Conservation (phyloP, 1,139 yeast genomes). For the Pichia cactophila region DNA sequence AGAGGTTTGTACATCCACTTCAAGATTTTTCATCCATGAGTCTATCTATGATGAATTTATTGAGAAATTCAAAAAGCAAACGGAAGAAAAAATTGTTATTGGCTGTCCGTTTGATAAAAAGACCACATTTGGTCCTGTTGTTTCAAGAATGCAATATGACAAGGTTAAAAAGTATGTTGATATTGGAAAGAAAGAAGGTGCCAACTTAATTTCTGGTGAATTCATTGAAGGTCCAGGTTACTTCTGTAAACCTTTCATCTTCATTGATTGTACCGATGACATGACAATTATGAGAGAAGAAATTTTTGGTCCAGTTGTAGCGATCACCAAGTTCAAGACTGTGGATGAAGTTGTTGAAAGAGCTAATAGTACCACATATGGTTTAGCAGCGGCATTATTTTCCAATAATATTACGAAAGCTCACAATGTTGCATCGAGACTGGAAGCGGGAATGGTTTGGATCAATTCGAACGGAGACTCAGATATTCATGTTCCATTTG, state of each 20-base stretch:
- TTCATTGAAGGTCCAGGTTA: slow-evolving; percentile 52
- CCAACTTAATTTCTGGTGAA: slow-evolving; percentile 53
- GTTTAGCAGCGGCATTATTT: slow-evolving; percentile 70
- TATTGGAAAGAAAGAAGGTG: slow-evolving; percentile 46
- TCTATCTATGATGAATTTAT: slow-evolving; percentile 43
- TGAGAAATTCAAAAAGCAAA: slow-evolving; percentile 30
- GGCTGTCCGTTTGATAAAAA: slow-evolving; percentile 70
- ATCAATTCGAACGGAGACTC: slow-evolving; percentile 78
- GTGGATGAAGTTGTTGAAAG: slow-evolving; percentile 52
- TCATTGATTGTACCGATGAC: slow-evolving; percentile 61
- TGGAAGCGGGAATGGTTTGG: slow-evolving; percentile 84
- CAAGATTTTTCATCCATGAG: slow-evolving; percentile 48
- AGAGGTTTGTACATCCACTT: slow-evolving; percentile 56
- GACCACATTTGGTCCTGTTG: slow-evolving; percentile 50
- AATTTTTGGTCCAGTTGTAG: slow-evolving; percentile 77
- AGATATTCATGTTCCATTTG: slow-evolving; percentile 72
- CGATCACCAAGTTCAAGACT: slow-evolving; percentile 55
- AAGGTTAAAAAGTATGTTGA: slow-evolving; percentile 48
- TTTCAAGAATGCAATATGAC: slow-evolving; percentile 41
- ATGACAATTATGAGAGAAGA: slow-evolving; percentile 68
- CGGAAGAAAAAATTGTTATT: slow-evolving; percentile 46
- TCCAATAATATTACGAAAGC: slow-evolving; percentile 52
- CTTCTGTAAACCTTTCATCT: slow-evolving; percentile 71
- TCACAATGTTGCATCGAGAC: slow-evolving; percentile 51
- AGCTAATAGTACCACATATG: slow-evolving; percentile 61